These are phyloP conservation scores for Rosa lucieae DNA, from an alignment of 306 rosid species.

Conservation along the genomic window DNA sequence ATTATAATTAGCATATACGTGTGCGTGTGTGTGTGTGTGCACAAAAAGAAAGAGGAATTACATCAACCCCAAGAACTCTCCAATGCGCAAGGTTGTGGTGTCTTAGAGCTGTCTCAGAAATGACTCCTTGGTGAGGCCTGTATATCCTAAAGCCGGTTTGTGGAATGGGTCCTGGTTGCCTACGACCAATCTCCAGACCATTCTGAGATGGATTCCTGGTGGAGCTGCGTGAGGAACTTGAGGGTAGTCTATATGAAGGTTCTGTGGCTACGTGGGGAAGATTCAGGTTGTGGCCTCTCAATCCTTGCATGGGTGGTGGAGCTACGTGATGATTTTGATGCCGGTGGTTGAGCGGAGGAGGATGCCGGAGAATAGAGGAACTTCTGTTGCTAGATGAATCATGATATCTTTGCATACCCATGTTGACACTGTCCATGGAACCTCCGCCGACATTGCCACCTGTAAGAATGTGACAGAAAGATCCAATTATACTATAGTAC, in stretches of 20 bases:
- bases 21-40: neutral
- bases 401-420: slow-evolving; percentile 77
- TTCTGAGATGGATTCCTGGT: slow-evolving; percentile 47
- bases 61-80: slow-evolving; percentile 79
- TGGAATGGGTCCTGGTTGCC: slow-evolving; percentile 56
- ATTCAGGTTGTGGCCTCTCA: slow-evolving; percentile 61
- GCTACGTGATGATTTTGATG: slow-evolving; percentile 61
- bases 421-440: slow-evolving; percentile 51
- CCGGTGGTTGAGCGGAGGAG: slow-evolving; percentile 52
- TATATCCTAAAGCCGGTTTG: slow-evolving; percentile 57
- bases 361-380: slow-evolving; percentile 58
- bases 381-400: slow-evolving; percentile 55
- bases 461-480: slow-evolving; percentile 25
- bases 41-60: slow-evolving; percentile 35
- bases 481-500: slow-evolving; percentile 15
- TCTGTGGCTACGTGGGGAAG: slow-evolving; percentile 56
- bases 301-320: slow-evolving; percentile 57
- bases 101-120: slow-evolving; percentile 55
- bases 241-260: slow-evolving; percentile 62
- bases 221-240: slow-evolving; percentile 50
- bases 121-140: slow-evolving; percentile 58
- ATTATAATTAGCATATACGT: neutral
- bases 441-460: slow-evolving; percentile 44
- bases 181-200: slow-evolving; percentile 61
- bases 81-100: slow-evolving; percentile 60